phyloP scores from a whole-genome alignment of 148 eudicot species.

The Dysphania ambrosioides region DNA sequence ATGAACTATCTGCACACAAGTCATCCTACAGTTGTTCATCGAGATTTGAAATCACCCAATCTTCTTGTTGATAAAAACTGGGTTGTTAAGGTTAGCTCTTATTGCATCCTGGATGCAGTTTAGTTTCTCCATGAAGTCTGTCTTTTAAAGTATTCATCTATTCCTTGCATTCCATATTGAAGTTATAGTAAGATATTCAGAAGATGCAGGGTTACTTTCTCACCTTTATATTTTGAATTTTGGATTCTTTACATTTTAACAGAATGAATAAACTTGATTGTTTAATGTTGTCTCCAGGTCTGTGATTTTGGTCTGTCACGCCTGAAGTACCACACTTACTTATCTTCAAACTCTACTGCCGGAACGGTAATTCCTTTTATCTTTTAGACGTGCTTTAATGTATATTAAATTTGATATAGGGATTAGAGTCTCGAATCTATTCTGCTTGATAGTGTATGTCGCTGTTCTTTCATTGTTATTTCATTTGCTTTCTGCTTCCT shows the following conservation, averaged over 20 bases:
- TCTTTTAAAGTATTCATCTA: neutral
- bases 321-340: slow-evolving; percentile 79
- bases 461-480: neutral
- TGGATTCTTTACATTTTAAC: neutral
- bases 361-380: slow-evolving; percentile 70
- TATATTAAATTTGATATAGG: slow-evolving; percentile 1
- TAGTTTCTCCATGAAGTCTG: neutral
- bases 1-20: slow-evolving; percentile 97
- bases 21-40: slow-evolving; percentile 86
- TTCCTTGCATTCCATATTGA: neutral
- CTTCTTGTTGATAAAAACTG: slow-evolving; percentile 96
- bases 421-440: neutral
- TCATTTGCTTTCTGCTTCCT: neutral
- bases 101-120: slow-evolving; percentile 1
- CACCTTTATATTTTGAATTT: neutral
- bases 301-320: slow-evolving; percentile 97
- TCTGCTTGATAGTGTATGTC: neutral
- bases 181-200: neutral
- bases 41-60: slow-evolving; percentile 95
- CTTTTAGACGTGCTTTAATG: neutral
- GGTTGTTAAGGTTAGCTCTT: slow-evolving; percentile 79
- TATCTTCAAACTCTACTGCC: slow-evolving; percentile 90
- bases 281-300: slow-evolving; percentile 49
- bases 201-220: neutral
- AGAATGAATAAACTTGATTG: neutral